These are phyloP conservation scores for Fusarium multiceps DNA, from an alignment of 2,329 filamentous ascomycete genomes.

Conservation along the genomic window DNA sequence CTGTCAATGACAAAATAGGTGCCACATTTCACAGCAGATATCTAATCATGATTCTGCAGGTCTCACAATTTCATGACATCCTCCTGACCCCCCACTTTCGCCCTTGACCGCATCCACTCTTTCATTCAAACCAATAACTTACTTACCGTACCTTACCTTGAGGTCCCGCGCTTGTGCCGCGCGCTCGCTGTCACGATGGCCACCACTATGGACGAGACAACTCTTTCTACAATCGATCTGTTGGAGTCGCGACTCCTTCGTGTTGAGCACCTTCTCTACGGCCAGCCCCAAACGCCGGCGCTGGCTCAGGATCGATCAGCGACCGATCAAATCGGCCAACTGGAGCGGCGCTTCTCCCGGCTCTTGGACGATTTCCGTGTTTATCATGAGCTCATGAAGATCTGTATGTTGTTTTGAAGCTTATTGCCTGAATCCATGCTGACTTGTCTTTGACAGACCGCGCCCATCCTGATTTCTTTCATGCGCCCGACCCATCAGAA, in stretches of 20 bases:
- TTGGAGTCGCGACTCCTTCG: conserved; percentile 69
- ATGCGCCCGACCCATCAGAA: conserved; percentile 56
- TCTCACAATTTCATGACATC: conserved; percentile 43
- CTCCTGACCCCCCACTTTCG: conserved; percentile 44
- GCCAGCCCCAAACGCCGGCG: conserved; percentile 52
- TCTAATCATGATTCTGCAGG: conserved; percentile 25
- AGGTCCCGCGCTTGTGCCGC: conserved; percentile 29
- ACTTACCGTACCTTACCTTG: conserved; percentile 22
- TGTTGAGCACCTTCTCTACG: conserved; percentile 69
- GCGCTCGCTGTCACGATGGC: conserved; percentile 47
- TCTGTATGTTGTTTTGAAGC: conserved; percentile 60
- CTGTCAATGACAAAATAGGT: too few species aligned
- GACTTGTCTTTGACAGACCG: conserved; percentile 56
- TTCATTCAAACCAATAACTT: conserved; percentile 24
- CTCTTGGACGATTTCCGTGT: conserved; percentile 64
- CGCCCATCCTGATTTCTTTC: conserved; percentile 66
- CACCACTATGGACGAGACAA: conserved; percentile 61
- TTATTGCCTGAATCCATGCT: not conserved
- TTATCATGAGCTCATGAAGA: conserved; percentile 69
- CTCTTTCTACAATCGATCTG: conserved; percentile 65
- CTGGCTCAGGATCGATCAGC: conserved; percentile 55
- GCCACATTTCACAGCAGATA: conserved; percentile 15
- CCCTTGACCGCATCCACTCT: conserved; percentile 36
- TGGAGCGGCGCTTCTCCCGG: conserved; percentile 65
- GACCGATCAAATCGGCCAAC: conserved; percentile 58